These are phyloP conservation scores for Violaceomyces palustris DNA, from an alignment of 1,284 basidiomycete species.

Conservation along the genomic window DNA sequence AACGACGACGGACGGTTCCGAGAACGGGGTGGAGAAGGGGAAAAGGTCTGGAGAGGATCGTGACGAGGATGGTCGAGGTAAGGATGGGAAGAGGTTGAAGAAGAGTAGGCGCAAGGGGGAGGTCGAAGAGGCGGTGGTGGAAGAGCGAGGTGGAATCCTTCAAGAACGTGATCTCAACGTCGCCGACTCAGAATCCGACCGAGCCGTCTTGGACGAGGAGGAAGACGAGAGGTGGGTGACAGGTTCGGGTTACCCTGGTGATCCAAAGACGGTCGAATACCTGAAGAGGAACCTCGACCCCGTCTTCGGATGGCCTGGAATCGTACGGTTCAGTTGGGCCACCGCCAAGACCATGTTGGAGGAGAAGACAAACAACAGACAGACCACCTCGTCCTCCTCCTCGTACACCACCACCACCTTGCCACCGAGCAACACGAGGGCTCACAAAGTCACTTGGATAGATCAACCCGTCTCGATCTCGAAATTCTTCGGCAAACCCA, in stretches of 20 bases:
- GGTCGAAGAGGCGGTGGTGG: too few species aligned
- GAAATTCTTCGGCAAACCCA: constrained; percentile 31
- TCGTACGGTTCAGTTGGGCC: constrained; percentile 92
- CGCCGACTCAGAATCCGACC: too few species aligned
- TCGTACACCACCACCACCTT: neutral
- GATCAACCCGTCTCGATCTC: constrained; percentile 32
- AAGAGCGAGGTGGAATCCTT: too few species aligned
- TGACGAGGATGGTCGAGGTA: too few species aligned
- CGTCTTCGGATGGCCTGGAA: constrained; percentile 84
- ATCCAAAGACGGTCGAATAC: constrained; percentile 88
- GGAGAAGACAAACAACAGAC: constrained; percentile 55
- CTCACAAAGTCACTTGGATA: constrained; percentile 33
- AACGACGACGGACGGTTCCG: too few species aligned
- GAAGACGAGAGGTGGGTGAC: too few species aligned
- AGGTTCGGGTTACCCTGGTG: constrained; percentile 55
- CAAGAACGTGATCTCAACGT: too few species aligned
- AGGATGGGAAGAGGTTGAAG: too few species aligned
- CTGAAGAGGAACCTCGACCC: constrained; percentile 72
- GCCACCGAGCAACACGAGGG: constrained; percentile 8
- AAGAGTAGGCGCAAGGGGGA: too few species aligned
- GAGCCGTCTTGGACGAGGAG: too few species aligned
- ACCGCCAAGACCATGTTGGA: constrained; percentile 84
- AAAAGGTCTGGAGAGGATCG: too few species aligned
- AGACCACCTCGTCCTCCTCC: constrained; percentile 2
- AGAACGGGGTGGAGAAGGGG: too few species aligned